A percentile compares a stretch with the other conserved stretches of the same genome.
phyloP scores from a whole-genome alignment of 2,329 filamentous ascomycete species.

The Ustulina deusta region DNA sequence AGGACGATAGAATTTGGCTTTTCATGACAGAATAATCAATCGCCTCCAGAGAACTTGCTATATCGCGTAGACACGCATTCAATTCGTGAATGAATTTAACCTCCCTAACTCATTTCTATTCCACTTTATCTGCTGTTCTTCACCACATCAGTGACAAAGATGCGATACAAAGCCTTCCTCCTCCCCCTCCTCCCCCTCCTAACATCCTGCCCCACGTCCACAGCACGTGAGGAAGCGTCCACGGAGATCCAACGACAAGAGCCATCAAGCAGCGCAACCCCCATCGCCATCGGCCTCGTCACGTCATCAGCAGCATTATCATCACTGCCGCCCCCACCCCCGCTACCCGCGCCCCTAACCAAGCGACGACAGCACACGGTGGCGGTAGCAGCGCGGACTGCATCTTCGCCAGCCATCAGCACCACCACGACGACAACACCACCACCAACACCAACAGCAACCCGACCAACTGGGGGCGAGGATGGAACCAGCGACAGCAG shows the following conservation, averaged over 20 bases:
- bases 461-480: not conserved
- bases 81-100: not conserved
- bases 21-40: not conserved
- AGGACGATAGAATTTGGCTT: not conserved
- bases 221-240: not conserved
- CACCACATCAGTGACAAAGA: not conserved
- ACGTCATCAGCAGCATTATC: not conserved
- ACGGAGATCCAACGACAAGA: not conserved
- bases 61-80: conserved; percentile 1
- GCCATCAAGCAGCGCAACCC: not conserved
- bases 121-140: not conserved
- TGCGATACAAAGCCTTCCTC: conserved; percentile 7
- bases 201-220: not conserved
- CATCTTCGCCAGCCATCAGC: not conserved
- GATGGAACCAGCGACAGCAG: not conserved
- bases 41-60: not conserved
- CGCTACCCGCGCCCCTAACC: not conserved
- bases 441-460: not conserved
- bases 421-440: not conserved
- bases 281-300: not conserved
- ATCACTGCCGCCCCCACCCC: not conserved
- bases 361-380: not conserved
- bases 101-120: not conserved
- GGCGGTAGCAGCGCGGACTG: conserved; percentile 13
- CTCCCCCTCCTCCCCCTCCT: conserved; percentile 9